Evolutionary conservation across 177 flowering plant genomes (phyloP), one percentile per base, ranked within the genome.

Genomic region (Tripterygium wilfordii): DNA sequence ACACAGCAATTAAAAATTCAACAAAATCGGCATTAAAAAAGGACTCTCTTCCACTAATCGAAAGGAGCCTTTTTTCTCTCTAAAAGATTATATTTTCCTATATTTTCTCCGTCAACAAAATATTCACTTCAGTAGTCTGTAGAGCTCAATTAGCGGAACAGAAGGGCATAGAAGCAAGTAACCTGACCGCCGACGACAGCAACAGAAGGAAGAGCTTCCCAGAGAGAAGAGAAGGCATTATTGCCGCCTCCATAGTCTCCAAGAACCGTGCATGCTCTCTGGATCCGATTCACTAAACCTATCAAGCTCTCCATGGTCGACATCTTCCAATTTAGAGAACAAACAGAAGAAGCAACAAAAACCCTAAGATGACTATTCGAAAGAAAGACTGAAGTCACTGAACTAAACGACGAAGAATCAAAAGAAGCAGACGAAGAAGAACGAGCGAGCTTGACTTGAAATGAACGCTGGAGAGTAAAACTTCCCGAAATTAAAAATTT

Each of bases 131-230:
- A n/a, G n/a, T n/a, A n/a, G n/a, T n/a, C n/a, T n/a, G n/a, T n/a
- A n/a, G n/a, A n/a, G n/a, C n/a, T n/a, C n/a, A n/a, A n/a, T n/a
- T n/a, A 9, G 48, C 14, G 39, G n/a, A 36, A 10, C 20, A 14
- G 16, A 7, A 31, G 15, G 7, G 25, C 28, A 5, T 12, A 16
- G 28, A 30, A 37, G 19, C 17, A 26, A 21, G 13, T 1, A n/a
- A 86, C 97, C 88, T 89, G 97, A 36, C 97, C 97, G 43, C 98
- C 98, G 30, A 92, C 98, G 39, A 92, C 98, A 41, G 96, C 96
- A 20, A 92, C 91, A 10, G 96, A 70, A 39, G 98, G 98, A 39
- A 92, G 86, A 48, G 96, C 79, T 57, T 88, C 98, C 98, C 98
- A 88, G 8, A 92, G 91, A 51, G 97, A 85, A 16, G 95, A 81